Evolutionary conservation across 2,329 filamentous ascomycete species (phyloP), one percentile per base, ranked within the genome.

Genomic region (Camillea tinctor): DNA sequence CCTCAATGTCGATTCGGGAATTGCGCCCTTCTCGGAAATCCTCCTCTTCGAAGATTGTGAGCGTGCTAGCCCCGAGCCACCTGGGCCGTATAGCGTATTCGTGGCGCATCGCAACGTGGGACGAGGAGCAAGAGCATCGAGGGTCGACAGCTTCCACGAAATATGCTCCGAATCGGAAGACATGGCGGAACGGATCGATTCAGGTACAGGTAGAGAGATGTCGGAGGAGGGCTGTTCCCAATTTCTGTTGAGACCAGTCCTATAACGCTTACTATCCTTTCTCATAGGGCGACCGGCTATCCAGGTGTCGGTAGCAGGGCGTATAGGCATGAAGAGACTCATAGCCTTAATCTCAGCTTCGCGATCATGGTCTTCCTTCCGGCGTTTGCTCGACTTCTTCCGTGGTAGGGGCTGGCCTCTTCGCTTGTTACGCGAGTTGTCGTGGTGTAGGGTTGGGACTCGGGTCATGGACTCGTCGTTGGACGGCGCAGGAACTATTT

Each of bases 291-390:
- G 83, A 52, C 90, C 82, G 52, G 86, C 79, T 56, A 83, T 83
- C 73, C 83, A 84, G 30, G 81, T 79, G 61, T 88, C 83, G 53
- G 83, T 82, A 11, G 83, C 82, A 5, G 88, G 81, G 55, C 90
- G 85, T 56, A 87, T 78, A 5, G 91, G 87, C 66, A 88, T 84
- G 62, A 83, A 84, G 49, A 86, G 85, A 70, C 86, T 90, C 90
- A 97, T 91, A 57, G 91, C 88, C 72, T 88, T 91, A 71, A 97
- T 93, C 76, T 97, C 92, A 63, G 91, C 91, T 75, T 97, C 93
- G 59, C 94, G 85, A 60, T 89, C 83, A 71, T 87, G 85, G 64
- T 96, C 91, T 64, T 89, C 83, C 67, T 89, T 88, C 69, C 88
- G 88, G 68, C 89, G 86, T 76, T 91, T 96, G 79, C 87, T 93